phyloP scores from a whole-genome alignment of 2,329 filamentous ascomycete genomes.

The Penicillium fuscoglaucum region DNA sequence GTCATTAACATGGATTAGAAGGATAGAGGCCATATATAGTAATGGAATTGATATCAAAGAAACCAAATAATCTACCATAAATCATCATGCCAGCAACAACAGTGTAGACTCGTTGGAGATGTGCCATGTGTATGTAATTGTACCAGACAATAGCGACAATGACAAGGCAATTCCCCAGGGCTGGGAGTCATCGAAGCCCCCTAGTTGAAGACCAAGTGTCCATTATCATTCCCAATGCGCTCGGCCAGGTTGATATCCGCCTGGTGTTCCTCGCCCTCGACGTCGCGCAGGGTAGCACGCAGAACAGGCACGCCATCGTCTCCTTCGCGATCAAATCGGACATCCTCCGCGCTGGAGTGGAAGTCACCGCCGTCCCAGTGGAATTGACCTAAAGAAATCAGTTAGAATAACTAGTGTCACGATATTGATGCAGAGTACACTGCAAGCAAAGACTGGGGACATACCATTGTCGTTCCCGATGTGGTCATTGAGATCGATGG shows the following conservation, averaged over 20 bases:
- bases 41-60: background rate
- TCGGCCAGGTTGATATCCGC: conserved; percentile 59
- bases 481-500: conserved; percentile 52
- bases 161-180: background rate
- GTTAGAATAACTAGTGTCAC: background rate
- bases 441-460: background rate
- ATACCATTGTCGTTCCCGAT: conserved; percentile 56
- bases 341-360: conserved; percentile 47
- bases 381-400: conserved; percentile 41
- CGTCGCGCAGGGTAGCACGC: conserved; percentile 49
- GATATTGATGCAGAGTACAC: no score
- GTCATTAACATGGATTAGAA: no score
- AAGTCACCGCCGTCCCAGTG: conserved; percentile 51
- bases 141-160: background rate
- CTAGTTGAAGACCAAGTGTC: conserved; percentile 41
- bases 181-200: no score
- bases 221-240: conserved; percentile 56
- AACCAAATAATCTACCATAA: background rate
- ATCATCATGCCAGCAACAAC: background rate
- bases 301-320: conserved; percentile 54
- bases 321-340: conserved; percentile 54
- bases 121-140: background rate
- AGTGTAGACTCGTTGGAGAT: no score
- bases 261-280: conserved; percentile 44
- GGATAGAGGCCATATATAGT: background rate